A percentile compares a stretch with the other conserved stretches of the same genome.
These are phyloP conservation scores for Ganoderma sinense DNA, from an alignment of 1,284 basidiomycete species.

Conservation along the genomic window DNA sequence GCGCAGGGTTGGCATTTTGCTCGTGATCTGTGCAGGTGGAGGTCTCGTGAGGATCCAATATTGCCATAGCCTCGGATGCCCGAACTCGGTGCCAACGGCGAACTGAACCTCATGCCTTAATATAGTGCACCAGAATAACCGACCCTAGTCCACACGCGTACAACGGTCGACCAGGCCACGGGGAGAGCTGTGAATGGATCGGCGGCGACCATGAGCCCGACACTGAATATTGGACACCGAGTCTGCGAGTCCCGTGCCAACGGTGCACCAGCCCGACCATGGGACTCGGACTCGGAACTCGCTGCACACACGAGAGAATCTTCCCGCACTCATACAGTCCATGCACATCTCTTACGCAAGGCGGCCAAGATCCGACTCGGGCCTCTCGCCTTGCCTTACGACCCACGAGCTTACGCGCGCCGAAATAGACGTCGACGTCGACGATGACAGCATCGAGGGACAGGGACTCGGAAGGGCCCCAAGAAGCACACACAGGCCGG, in stretches of 20 bases:
- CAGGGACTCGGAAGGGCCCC: neutral
- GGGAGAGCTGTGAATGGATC: neutral
- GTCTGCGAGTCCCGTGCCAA: neutral
- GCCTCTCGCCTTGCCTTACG: neutral
- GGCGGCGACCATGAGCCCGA: neutral
- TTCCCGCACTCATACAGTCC: neutral
- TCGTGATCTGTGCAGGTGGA: neutral
- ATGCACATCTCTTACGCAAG: neutral
- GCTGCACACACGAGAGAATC: neutral
- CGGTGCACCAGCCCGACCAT: neutral
- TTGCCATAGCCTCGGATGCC: no score
- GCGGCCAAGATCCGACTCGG: conserved; percentile 5
- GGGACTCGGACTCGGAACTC: neutral
- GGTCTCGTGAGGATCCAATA: neutral
- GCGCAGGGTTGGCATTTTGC: neutral
- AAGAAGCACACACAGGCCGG: neutral
- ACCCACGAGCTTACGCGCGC: neutral
- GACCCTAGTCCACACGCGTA: neutral
- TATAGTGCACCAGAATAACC: neutral
- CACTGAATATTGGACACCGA: neutral
- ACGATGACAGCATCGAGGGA: neutral
- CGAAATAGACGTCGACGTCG: neutral
- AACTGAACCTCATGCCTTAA: neutral
- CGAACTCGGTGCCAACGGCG: neutral
- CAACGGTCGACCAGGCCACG: neutral